Percentiles rank a stretch among this genome's conserved stretches.
These are phyloP conservation scores for Aspergillus ochraceoroseus DNA, from an alignment of 2,329 filamentous ascomycete genomes.

Conservation along the genomic window DNA sequence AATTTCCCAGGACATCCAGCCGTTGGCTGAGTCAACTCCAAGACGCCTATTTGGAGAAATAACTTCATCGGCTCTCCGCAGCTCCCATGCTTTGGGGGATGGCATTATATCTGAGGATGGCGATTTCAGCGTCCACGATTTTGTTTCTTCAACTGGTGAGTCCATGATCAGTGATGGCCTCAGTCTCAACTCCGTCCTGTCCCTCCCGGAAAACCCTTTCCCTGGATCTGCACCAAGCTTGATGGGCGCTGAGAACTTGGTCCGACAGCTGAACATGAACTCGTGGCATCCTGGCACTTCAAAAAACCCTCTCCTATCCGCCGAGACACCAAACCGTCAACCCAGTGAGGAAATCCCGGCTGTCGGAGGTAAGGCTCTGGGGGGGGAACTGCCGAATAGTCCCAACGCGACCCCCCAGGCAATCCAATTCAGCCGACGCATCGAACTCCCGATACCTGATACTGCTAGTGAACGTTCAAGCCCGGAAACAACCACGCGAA, in stretches of 20 bases:
- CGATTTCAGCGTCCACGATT: constrained; percentile 38
- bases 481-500: constrained; percentile 17
- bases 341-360: constrained; percentile 29
- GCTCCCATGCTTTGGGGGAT: constrained; percentile 47
- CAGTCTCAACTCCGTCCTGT: constrained; percentile 37
- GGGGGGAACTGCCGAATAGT: constrained; percentile 13
- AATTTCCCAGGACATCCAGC: constrained; percentile 31
- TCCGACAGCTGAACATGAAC: constrained; percentile 47
- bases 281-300: constrained; percentile 38
- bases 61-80: constrained; percentile 51
- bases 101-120: constrained; percentile 30
- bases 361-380: constrained; percentile 20
- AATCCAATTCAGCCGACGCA: constrained; percentile 33
- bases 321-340: constrained; percentile 32
- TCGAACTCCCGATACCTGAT: constrained; percentile 39
- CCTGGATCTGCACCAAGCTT: constrained; percentile 44
- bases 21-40: constrained; percentile 26
- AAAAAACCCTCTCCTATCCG: constrained; percentile 29
- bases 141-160: constrained; percentile 40
- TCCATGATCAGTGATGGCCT: constrained; percentile 36
- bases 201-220: constrained; percentile 34
- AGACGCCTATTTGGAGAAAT: constrained; percentile 59
- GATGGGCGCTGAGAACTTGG: constrained; percentile 46
- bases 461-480: constrained; percentile 37
- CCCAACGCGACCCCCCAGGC: constrained; percentile 32